Base-by-base conservation (phyloP, 106 monocot species). In the Ottelia alismoides region DNA sequence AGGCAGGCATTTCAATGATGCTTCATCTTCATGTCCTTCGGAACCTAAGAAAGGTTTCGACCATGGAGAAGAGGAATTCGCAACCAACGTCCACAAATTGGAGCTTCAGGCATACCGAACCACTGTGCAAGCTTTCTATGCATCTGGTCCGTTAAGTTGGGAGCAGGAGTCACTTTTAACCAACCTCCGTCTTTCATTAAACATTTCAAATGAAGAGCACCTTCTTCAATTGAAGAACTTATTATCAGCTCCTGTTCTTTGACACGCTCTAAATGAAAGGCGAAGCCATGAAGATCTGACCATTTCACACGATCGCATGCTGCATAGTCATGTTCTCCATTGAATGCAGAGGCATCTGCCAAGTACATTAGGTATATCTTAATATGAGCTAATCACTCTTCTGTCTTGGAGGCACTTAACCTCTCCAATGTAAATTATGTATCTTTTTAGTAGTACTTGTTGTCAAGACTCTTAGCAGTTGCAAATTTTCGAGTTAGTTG, bases 171-270 rank as follows among this genome's bases (percentile, higher is more conserved):
- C 66, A 24, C 28, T 75, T 3, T 25, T 80, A 27, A 74, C 79
- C 23, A 74, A 80, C 45, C 79, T 80, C 50, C 79, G 66, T 23
- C 48, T 75, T 1, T 61, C 52, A 2, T 66, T 80, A 1, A 60
- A 80, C 56, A 80, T 80, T n/a, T 75, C 75, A 30, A 74, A 66
- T 53, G 79, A 80, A 20, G 79, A 80, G 27, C 79, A 80, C 40
- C 48, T 67, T 30, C 55, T 25, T 20, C 59, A 73, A 27, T 19
- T 78, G 26, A 78, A 49, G 64, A 18, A 62, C 28, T 57, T 78
- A 1, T 35, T 75, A 45, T 65, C 69, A 29, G 9, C 62, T 68
- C 1, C 19, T 17, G n/a, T 56, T 30, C 30, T 21, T 31, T 56
- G 19, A 56, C 16, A 16, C 40, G n/a, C n/a, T n/a, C n/a, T n/a